Base-by-base conservation (phyloP, 352 stramenopile species). In the Phytophthora meadii region DNA sequence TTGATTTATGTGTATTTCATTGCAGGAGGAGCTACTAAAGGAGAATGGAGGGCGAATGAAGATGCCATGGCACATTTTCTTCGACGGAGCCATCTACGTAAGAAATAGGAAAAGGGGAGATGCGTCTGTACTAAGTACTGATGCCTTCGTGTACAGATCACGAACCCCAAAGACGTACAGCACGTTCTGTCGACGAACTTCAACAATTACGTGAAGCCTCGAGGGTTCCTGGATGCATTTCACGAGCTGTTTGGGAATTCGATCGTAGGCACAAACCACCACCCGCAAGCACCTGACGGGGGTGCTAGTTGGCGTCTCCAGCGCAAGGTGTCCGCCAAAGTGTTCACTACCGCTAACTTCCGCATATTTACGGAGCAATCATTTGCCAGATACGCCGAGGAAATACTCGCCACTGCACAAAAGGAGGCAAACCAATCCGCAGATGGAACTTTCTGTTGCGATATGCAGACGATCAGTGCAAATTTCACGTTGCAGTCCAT, bases 261-360 rank as follows among this genome's bases (percentile, higher is more conserved):
- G 36, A 87, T 92, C 54, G 87, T 92, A 46, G 78, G 72, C 7
- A 70, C 88, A 64, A 92, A 90, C 61, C 81, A 90, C 54, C 81
- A 89, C 53, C 53, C 70, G n/a, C 50, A 84, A 54, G 72, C 70
- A 30, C 54, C 64, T 1, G 79, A 88, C 47, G 74, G 85, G 17
- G 84, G 86, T 28, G 73, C 58, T 53, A 77, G 72, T 39, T 96
- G 89, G 89, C 56, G 72, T 6, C 52, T 90, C 5, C 89, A 96
- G 58, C 81, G 89, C 54, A 95, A 95, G 49, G 82, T 84, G 30
- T 87, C 90, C 50, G 91, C 88, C 19, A 93, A 94, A 51, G 93
- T 98, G 30, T 96, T 97, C 22, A 95, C 85, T 27, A 83, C 74
- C 2, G 68, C 55, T 25, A 89, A 88, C 42, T 88, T 90, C 22